These are phyloP conservation scores for Discostella stelligeroides DNA, from an alignment of 108 stramenopile genomes.

Conservation along the genomic window DNA sequence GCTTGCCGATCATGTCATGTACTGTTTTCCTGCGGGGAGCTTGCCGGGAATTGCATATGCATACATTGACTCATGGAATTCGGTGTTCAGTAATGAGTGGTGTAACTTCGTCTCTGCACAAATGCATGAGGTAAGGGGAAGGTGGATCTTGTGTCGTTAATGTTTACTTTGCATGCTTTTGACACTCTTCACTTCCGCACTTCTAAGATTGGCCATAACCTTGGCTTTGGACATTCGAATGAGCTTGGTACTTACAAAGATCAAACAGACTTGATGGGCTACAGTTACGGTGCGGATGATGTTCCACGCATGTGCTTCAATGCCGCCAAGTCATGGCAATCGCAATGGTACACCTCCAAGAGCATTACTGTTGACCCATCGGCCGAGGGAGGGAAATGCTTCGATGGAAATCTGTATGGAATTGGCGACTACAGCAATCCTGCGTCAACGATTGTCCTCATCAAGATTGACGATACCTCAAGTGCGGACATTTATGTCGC, in stretches of 20 bases:
- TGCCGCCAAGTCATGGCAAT: constrained; percentile 52
- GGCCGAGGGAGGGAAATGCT: background rate
- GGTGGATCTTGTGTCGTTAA: too few relatives aligned
- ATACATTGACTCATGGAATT: background rate
- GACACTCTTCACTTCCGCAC: too few relatives aligned
- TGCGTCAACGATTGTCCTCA: constrained; percentile 15
- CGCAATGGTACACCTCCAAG: constrained; percentile 52
- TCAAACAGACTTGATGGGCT: constrained; percentile 48
- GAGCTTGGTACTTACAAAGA: constrained; percentile 42
- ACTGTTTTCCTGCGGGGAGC: background rate
- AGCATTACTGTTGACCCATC: background rate
- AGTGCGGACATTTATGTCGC: constrained; percentile 31
- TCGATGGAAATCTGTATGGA: constrained; percentile 26
- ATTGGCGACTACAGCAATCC: constrained; percentile 8
- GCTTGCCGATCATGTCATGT: constrained; percentile 16
- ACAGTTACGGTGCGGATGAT: constrained; percentile 27
- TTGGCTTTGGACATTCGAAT: constrained; percentile 52
- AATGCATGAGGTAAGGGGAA: constrained; percentile 7
- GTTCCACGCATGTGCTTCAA: constrained; percentile 61
- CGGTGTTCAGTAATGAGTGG: background rate
- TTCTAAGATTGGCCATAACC: constrained; percentile 59
- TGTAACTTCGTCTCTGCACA: constrained; percentile 35
- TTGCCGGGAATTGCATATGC: constrained; percentile 9
- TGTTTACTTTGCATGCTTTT: background rate
- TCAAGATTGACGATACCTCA: constrained; percentile 3